These are phyloP conservation scores for Puccinia brachypodii DNA, from an alignment of 1,284 basidiomycete genomes.

Conservation along the genomic window DNA sequence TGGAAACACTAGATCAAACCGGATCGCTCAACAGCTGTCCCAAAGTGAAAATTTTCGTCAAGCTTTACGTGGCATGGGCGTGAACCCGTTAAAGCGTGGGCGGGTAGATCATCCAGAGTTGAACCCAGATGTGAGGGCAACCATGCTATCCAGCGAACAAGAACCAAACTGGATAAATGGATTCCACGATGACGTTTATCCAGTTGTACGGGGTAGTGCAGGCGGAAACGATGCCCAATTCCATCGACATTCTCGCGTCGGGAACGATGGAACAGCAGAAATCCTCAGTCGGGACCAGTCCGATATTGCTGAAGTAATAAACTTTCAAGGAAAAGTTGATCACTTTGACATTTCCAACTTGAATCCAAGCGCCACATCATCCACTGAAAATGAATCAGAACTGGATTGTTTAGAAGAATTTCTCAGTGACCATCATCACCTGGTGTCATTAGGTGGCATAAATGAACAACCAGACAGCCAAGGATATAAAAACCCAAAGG, in stretches of 20 bases:
- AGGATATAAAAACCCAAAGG: neutral
- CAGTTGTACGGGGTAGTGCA: neutral
- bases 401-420: neutral
- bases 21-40: neutral
- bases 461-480: neutral
- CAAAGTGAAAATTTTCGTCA: neutral
- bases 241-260: neutral
- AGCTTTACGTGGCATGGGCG: neutral
- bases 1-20: neutral
- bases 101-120: neutral
- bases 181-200: neutral
- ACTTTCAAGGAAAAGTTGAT: neutral
- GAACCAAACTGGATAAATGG: too few relatives aligned
- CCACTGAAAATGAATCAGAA: neutral
- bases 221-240: neutral
- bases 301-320: neutral
- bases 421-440: neutral
- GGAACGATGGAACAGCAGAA: too few relatives aligned
- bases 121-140: neutral
- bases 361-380: neutral
- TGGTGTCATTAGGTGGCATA: neutral
- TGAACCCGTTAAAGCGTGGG: neutral
- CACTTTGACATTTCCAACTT: neutral
- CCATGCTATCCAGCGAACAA: neutral
- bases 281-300: neutral